Evolutionary conservation across 306 rosid genomes (phyloP), one percentile per base, ranked within the genome.

Genomic region (Glycine tomentella): DNA sequence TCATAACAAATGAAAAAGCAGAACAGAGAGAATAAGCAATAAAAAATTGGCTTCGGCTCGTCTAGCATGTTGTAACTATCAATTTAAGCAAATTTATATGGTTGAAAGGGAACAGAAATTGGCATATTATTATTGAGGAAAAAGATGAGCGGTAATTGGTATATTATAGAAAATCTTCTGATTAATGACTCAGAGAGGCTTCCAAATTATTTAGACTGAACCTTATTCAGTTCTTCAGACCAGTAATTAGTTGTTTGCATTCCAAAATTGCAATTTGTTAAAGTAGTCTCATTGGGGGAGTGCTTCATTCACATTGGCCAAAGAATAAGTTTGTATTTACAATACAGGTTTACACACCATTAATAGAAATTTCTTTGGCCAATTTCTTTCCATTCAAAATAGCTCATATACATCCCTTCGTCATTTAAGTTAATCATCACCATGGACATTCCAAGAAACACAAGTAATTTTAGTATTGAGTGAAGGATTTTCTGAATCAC

Each of bases 1-100:
- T 34, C 25, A 57, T 6, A 34, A 84, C 20, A 51, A 51, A 73
- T 17, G 53, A 74, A 42, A 75, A 40, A 65, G 14, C 76, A 20
- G 1, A 57, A 67, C 16, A 63, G 5, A 55, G 44, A 50, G 5
- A 57, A 36, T 25, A 9, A 13, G 25, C 33, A 13, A 25, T 17
- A 36, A 62, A 64, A 73, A 49, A n/a, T 25, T 12, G 3, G 49
- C 15, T 57, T 3, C 10, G 51, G 5, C 20, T n/a, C 33, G 17
- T 69, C 38, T 9, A 12, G 36, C 11, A 59, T 12, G 20, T 67
- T 66, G 15, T 7, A 42, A 42, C 9, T 42, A 42, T 42, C 46
- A 42, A 8, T 42, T 8, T 42, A 9, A 7, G 46, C 46, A 42
- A 42, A 42, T 6, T 42, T 42, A 6, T 42, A 42, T 2, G 9